phyloP scores from a whole-genome alignment of 176 grass and related monocot species.

The Tillandsia fasciculata region DNA sequence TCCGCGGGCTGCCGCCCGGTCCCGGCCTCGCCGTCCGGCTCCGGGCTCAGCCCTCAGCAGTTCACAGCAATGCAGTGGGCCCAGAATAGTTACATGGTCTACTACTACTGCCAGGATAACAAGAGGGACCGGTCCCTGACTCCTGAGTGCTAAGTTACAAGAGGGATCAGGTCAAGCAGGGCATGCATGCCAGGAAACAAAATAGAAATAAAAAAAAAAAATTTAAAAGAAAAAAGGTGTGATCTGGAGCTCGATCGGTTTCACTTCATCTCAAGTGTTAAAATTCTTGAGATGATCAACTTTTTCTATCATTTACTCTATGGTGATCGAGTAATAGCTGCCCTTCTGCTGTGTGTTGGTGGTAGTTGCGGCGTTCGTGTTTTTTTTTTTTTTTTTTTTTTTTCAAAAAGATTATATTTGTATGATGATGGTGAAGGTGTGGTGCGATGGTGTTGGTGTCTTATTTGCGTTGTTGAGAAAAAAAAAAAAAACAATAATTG shows the following conservation, averaged over 20 bases:
- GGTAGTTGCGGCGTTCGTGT: slow-evolving; percentile 29
- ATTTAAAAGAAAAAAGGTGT: no score
- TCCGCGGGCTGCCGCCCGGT: slow-evolving; percentile 26
- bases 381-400: not conserved
- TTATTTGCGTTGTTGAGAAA: no score
- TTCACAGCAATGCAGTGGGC: slow-evolving; percentile 38
- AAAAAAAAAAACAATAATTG: no score
- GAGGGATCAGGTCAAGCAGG: no score
- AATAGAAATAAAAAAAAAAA: no score
- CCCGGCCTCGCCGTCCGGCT: slow-evolving; percentile 28
- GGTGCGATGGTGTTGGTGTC: no score
- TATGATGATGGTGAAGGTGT: no score
- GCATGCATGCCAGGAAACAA: no score
- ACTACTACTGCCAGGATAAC: slow-evolving; percentile 46
- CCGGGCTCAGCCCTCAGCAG: slow-evolving; percentile 29
- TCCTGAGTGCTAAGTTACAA: slow-evolving; percentile 42
- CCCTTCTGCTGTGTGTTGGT: slow-evolving; percentile 23
- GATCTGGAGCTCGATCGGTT: no score
- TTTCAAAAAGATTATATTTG: not conserved
- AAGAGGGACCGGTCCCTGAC: slow-evolving; percentile 40
- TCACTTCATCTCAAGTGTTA: no score
- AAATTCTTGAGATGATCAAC: no score
- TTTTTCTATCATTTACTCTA: not conserved
- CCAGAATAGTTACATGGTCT: slow-evolving; percentile 50
- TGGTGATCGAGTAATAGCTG: slow-evolving; percentile 6